Evolutionary conservation across 2,329 filamentous ascomycete species (phyloP), one percentile per base, ranked within the genome.

Genomic region (Fusarium subglutinans): DNA sequence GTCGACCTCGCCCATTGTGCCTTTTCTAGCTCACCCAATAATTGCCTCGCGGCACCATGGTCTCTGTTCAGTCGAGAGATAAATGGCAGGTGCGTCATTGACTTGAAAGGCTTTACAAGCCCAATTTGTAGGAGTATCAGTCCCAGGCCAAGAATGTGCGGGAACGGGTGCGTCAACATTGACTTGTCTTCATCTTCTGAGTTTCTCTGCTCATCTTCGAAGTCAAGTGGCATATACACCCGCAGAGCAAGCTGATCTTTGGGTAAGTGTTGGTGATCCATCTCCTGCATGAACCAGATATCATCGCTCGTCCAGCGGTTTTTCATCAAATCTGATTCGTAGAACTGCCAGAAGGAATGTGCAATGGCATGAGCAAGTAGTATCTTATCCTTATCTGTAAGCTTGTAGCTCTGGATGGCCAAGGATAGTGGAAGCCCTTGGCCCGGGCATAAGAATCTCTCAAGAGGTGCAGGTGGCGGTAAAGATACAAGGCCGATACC

Each of bases 191-290:
- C 24, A 4, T 24, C 7, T 5, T 33, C 5, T 0, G 22, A 28
- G 6, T 2, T 5, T 3, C 8, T 5, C 3, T 10, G 9, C 2
- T 20, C 5, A 5, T 0, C 4, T 0, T 40, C 20, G 3, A 59
- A 59, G 12, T 51, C 12, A 3, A 59, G 43, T 1, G 56, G 48
- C 17, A 59, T 51, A 3, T 51, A 58, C 0, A 37, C 56, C 0
- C 26, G 8, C 2, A 59, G 1, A 0, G 43, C 56, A 0, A 59
- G 56, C 0, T 20, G 33, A 1, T 59, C 44, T 7, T 51, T 59
- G 0, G 35, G 33, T 0, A 6, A 40, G 1, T 51, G 35, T 1
- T 30, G 56, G 1, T 50, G 33, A 5, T 51, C 20, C 56, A 59
- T 59, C 11, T 59, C 56, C 8, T 24, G 14, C 57, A 60, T 60